Evolutionary conservation across 805 yeast genomes (phyloP), one percentile per base, ranked within the genome.

Genomic region (Hanseniaspora valbyensis): DNA sequence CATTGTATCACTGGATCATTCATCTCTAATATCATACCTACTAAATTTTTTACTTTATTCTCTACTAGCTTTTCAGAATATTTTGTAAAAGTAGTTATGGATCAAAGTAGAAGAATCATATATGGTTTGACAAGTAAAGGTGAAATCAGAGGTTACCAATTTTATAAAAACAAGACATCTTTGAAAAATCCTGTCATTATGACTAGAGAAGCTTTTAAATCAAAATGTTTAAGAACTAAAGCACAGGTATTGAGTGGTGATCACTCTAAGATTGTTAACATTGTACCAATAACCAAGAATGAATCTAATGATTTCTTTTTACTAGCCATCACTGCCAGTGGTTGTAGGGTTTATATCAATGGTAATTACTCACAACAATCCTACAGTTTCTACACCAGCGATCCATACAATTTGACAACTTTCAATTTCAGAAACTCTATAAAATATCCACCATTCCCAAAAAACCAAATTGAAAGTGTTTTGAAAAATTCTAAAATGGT

Each of bases 41-140:
- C 63, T 3, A 61, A 61, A 41, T 36, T 66, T 13, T 52, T 65
- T n/a, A 57, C 62, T 1, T 58, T 58, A 33, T 60, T 63, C 38
- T 51, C 57, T 22, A 53, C 49, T 14, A 56, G 52, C 16, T 45
- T 42, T 25, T 33, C 33, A 12, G 42, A 50, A 14, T 41, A 59
- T 29, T 61, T 65, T 18, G 76, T 78, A 2, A 95, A 83, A 58
- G 59, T 88, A 41, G 77, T 73, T 42, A 69, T 88, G 38, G 98
- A 92, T 63, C 78, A 83, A 54, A 76, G 85, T 2, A 76, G 96
- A 61, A 78, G 78, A 28, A 71, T 85, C 21, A 62, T 92, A 16
- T 92, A 92, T 64, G 77, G 96, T 0, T 72, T 92, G 43, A 83
- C 96, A 0, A 81, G 87, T 21, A 78, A 75, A 52, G 87, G 96